phyloP scores from a whole-genome alignment of 139 green algal species.

The Nannochloris sp. region DNA sequence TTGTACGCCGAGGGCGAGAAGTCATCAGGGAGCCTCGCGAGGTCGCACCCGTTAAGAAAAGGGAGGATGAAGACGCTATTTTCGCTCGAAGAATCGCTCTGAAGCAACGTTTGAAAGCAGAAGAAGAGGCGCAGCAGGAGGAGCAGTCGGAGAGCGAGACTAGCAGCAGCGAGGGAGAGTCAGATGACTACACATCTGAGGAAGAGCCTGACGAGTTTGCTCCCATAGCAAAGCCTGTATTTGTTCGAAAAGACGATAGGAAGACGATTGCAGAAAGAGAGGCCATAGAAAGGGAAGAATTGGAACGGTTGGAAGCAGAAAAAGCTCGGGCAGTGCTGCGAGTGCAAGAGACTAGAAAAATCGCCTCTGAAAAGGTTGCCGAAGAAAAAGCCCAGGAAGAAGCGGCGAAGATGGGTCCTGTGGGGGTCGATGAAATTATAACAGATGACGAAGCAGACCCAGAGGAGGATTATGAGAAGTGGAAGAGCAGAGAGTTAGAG shows the following conservation, averaged over 20 bases:
- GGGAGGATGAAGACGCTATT: too few species aligned
- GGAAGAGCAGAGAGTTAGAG: slow-evolving; percentile 70
- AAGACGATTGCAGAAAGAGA: slow-evolving; percentile 67
- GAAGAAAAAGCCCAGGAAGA: slow-evolving; percentile 38
- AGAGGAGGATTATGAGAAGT: slow-evolving; percentile 66
- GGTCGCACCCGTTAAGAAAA: too few species aligned
- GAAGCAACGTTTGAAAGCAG: background rate
- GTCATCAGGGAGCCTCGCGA: background rate
- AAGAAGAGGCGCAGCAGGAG: background rate
- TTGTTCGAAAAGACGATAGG: slow-evolving; percentile 61
- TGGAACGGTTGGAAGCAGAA: slow-evolving; percentile 19
- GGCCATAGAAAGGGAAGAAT: slow-evolving; percentile 48
- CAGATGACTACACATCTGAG: slow-evolving; percentile 64
- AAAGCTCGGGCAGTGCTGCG: slow-evolving; percentile 31
- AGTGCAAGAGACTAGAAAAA: slow-evolving; percentile 39
- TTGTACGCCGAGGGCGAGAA: background rate
- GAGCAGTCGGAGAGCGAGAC: slow-evolving; percentile 18
- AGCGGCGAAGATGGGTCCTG: slow-evolving; percentile 17
- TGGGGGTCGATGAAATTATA: slow-evolving; percentile 57
- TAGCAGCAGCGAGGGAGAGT: slow-evolving; percentile 76
- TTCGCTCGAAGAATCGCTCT: slow-evolving; percentile 13
- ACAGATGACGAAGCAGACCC: slow-evolving; percentile 82
- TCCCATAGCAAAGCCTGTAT: slow-evolving; percentile 76
- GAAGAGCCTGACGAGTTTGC: slow-evolving; percentile 18
- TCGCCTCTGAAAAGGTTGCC: slow-evolving; percentile 34